A percentile compares a stretch with the other conserved stretches of the same genome.
These are phyloP conservation scores for Penicillium sumatraense DNA, from an alignment of 2,329 filamentous ascomycete species.

Conservation along the genomic window DNA sequence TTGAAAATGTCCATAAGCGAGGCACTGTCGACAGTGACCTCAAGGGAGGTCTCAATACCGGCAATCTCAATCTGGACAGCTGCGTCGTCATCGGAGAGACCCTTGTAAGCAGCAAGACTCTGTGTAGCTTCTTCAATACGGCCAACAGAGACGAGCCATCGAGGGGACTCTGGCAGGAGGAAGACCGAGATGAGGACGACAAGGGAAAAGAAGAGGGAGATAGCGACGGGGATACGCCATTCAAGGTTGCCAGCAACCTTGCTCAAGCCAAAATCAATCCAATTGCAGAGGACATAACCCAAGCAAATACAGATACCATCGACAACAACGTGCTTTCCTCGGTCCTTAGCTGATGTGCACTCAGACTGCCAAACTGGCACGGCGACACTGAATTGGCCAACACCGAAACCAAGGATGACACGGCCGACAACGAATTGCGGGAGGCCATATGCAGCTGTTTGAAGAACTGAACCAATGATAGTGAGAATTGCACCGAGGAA, in stretches of 20 bases:
- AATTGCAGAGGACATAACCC: slow-evolving; percentile 29
- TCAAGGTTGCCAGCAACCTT: slow-evolving; percentile 22
- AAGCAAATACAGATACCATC: slow-evolving; percentile 51
- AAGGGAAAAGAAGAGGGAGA: slow-evolving; percentile 30
- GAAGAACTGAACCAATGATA: slow-evolving; percentile 51
- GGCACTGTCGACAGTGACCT: slow-evolving; percentile 44
- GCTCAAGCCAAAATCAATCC: slow-evolving; percentile 38
- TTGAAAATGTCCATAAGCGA: slow-evolving; percentile 61
- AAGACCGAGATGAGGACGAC: slow-evolving; percentile 26
- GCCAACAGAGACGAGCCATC: slow-evolving; percentile 38
- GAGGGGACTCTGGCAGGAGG: slow-evolving; percentile 28
- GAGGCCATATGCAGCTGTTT: slow-evolving; percentile 49
- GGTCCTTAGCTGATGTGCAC: slow-evolving; percentile 52
- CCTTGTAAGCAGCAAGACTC: slow-evolving; percentile 40
- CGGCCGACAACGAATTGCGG: slow-evolving; percentile 55
- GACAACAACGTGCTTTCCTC: slow-evolving; percentile 56
- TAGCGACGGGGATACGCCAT: slow-evolving; percentile 28
- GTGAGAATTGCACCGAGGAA: slow-evolving; percentile 51
- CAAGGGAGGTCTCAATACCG: slow-evolving; percentile 55
- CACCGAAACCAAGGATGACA: slow-evolving; percentile 56
- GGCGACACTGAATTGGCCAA: slow-evolving; percentile 53
- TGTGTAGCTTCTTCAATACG: slow-evolving; percentile 41
- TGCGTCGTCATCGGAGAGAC: slow-evolving; percentile 49
- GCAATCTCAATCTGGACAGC: slow-evolving; percentile 49
- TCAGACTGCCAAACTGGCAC: slow-evolving; percentile 57